These are phyloP conservation scores for Lunasporangiospora selenospora DNA, from an alignment of 192 early-diverging fungal species.

Conservation along the genomic window DNA sequence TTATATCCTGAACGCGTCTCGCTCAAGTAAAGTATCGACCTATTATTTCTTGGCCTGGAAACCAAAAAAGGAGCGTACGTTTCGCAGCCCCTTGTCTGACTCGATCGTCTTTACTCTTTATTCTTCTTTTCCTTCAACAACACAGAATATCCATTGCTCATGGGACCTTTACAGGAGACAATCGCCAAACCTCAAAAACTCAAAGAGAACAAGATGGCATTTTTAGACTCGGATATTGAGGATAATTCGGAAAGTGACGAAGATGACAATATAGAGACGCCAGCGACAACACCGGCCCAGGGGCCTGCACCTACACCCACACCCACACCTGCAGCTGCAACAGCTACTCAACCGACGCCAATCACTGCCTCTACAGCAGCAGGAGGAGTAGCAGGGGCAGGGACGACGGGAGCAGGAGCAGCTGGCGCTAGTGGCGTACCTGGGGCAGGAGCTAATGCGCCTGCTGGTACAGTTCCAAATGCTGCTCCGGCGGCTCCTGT, in stretches of 20 bases:
- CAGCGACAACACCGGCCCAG: slow-evolving; percentile 2
- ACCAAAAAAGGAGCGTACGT: no score
- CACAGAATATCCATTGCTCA: slow-evolving; percentile 28
- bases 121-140: no score
- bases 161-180: slow-evolving; percentile 40
- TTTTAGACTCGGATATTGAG: slow-evolving; percentile 45
- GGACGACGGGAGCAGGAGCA: slow-evolving; percentile 12
- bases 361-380: no score
- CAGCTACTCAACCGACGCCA: no score
- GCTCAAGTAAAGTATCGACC: slow-evolving; percentile 37
- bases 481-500: background rate
- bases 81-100: no score
- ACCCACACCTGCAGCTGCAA: no score
- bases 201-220: slow-evolving; percentile 10
- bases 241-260: slow-evolving; percentile 47
- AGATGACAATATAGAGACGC: slow-evolving; percentile 20
- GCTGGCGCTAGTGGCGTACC: slow-evolving; percentile 33
- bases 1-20: slow-evolving; percentile 39
- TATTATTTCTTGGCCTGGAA: no score
- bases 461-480: background rate
- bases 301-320: no score
- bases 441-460: background rate
- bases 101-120: no score
- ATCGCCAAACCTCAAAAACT: slow-evolving; percentile 24
- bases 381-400: no score